Evolutionary conservation across 768 basidiomycete species (phyloP).

Genomic region (Sistotremastrum suecicum): DNA sequence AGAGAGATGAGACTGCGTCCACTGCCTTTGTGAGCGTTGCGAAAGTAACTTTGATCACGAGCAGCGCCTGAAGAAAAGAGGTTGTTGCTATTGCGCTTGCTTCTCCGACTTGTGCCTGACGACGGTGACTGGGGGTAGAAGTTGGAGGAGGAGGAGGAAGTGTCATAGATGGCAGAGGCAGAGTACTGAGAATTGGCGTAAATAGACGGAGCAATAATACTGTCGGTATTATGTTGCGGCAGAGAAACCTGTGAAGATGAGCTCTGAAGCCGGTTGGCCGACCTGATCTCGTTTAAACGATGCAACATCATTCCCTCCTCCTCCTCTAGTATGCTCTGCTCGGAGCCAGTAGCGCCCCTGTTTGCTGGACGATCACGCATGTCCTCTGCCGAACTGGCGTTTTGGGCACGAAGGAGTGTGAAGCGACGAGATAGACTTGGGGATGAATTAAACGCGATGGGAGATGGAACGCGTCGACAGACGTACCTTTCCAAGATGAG

Average conservation of each 20-base stretch:
- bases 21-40: slow-evolving; percentile 33
- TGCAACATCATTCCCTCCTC: slow-evolving; percentile 79
- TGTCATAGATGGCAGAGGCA: slow-evolving; percentile 14
- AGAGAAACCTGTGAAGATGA: background rate
- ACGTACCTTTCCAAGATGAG: slow-evolving; percentile 75
- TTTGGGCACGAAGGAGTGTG: slow-evolving; percentile 58
- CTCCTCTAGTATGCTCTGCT: slow-evolving; percentile 60
- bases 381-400: slow-evolving; percentile 50
- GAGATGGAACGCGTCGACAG: slow-evolving; percentile 6
- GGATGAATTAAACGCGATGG: slow-evolving; percentile 10
- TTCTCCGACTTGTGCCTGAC: slow-evolving; percentile 19
- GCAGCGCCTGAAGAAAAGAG: slow-evolving; percentile 73
- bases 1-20: slow-evolving; percentile 21
- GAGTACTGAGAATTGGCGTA: slow-evolving; percentile 14
- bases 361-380: slow-evolving; percentile 56
- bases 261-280: slow-evolving; percentile 14
- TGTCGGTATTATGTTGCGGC: background rate
- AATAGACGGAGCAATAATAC: too few relatives aligned
- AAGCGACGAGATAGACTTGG: slow-evolving; percentile 69
- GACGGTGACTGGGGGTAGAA: slow-evolving; percentile 4
- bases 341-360: slow-evolving; percentile 56
- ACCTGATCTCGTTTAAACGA: slow-evolving; percentile 43
- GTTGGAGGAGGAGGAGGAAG: slow-evolving; percentile 24
- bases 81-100: slow-evolving; percentile 75
- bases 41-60: slow-evolving; percentile 59